Base-by-base conservation (phyloP, 2,329 filamentous ascomycete species). In the Neonectria coccinea region DNA sequence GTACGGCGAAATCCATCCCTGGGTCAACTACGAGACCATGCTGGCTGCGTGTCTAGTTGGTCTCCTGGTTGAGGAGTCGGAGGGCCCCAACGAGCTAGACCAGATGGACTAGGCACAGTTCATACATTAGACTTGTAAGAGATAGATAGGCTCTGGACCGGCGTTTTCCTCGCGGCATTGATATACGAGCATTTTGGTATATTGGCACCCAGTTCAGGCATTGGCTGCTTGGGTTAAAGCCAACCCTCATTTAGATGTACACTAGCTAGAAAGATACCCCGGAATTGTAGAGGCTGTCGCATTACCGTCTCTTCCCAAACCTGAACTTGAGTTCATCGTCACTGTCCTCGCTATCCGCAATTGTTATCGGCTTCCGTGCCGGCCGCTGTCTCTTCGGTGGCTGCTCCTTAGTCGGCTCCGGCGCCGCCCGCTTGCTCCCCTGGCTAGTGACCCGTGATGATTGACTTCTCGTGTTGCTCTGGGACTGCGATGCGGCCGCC, bases 1-100 rank as follows among this genome's bases (percentile, higher is more conserved):
- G 62, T 92, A 91, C 77, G 86, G 85, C 9, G 87, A 91, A 79
- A 82, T 91, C 9, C 89, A 92, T 74, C 87, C 89, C 2, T 92
- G 89, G 89, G 89, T 92, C 27, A 92, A 91, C 76, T 91, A 89
- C 73, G 89, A 91, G 79, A 87, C 87, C 3, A 92, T 92, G 89
- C 76, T 92, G 63, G 79, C 84, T 29, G 84, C 84, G 5, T 91
- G 89, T 73, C 76, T 91, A 64, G 79, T 92, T 16, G 89, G 89
- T 1, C 80, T 91, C 55, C 78, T 89, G 59, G 88, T 91, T 6
- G 85, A 86, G 0, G 89, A 91, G 73, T 74, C 76, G 0, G 75
- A 75, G 85, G 75, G 41, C 75, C 79, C 56, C 2, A 78, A 76
- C 18, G 77, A 78, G 27, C 87, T 89, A 85, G 87, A 89, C 39